Evolutionary conservation across 371 early-diverging fungal species (phyloP), one percentile per base, ranked within the genome.

Genomic region (Apophysomyces trapeziformis): DNA sequence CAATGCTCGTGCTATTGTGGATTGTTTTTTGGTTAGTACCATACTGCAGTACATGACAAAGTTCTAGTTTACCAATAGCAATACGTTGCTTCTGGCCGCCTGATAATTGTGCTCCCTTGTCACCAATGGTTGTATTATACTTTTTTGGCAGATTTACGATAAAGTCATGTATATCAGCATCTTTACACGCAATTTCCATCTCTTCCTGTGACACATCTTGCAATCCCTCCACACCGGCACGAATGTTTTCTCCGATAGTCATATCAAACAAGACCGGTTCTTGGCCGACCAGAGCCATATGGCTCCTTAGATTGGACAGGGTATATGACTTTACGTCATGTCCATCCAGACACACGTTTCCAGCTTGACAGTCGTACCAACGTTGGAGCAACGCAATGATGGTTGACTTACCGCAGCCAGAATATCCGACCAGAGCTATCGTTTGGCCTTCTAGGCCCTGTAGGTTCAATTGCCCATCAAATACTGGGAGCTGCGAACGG

Each of bases 61-160:
- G 32, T 11, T 41, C 41, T 11, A 11, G 41, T 13, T 41, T 13
- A 36, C 68, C 81, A 68, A 81, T 72, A 9, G 84, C 77, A 66
- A 90, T 86, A 61, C 91, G 84, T 73, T 97, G 96, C 72, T 90
- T 91, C 77, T 97, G 96, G 56, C 97, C 97, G 61, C 96, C 96
- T 45, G 89, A 89, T 26, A 98, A 73, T 62, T 86, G 85, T 16
- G 87, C 79, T 1, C 96, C 96, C 50, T 87, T 77, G 66, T 93
- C 93, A 43, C 95, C 96, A 18, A 93, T 92, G 47, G 83, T 70
- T 2, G 96, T 94, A 36, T 93, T 84, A 69, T 93, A 93, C 21
- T 89, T 88, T 8, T 91, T 66, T 5, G 95, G 93, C 47, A 96
- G 78, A 0, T 75, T 67, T 26, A 61, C 63, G 61, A 95, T 90